A percentile compares a stretch with the other conserved stretches of the same genome.
phyloP scores from a whole-genome alignment of 1,139 yeast species.

The Meyerozyma sp. region DNA sequence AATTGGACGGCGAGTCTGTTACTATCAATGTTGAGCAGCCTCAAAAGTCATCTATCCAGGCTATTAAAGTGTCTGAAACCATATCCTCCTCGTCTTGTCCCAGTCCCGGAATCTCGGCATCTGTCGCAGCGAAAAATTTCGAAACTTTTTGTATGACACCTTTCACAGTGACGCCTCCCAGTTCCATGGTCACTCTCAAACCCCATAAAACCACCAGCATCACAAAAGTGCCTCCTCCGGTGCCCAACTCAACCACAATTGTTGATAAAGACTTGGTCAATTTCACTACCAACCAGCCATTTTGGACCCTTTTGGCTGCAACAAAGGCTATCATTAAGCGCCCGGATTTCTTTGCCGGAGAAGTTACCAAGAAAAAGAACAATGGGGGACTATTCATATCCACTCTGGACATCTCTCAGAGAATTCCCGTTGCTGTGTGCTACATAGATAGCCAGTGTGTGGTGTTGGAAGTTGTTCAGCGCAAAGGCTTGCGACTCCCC shows the following conservation, averaged over 20 bases:
- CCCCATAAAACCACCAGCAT: slow-evolving; percentile 8
- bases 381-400: slow-evolving; percentile 22
- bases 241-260: slow-evolving; percentile 23
- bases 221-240: slow-evolving; percentile 8
- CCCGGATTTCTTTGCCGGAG: slow-evolving; percentile 26
- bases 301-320: slow-evolving; percentile 66
- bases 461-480: slow-evolving; percentile 39
- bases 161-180: slow-evolving; percentile 21
- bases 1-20: slow-evolving; percentile 3
- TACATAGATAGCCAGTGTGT: slow-evolving; percentile 31
- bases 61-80: not conserved
- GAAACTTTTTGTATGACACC: slow-evolving; percentile 46
- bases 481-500: slow-evolving; percentile 6
- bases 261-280: slow-evolving; percentile 16
- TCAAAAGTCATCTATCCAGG: slow-evolving; percentile 13
- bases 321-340: slow-evolving; percentile 48
- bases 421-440: slow-evolving; percentile 19
- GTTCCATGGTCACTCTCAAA: not conserved
- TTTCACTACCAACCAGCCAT: slow-evolving; percentile 44
- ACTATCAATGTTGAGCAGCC: slow-evolving; percentile 11
- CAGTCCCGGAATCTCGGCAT: slow-evolving; percentile 19
- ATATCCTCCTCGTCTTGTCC: not conserved
- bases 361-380: slow-evolving; percentile 11
- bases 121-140: slow-evolving; percentile 51
- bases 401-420: slow-evolving; percentile 14